Evolutionary conservation across 768 basidiomycete genomes (phyloP).

Genomic region (Boletus eberwhitei): DNA sequence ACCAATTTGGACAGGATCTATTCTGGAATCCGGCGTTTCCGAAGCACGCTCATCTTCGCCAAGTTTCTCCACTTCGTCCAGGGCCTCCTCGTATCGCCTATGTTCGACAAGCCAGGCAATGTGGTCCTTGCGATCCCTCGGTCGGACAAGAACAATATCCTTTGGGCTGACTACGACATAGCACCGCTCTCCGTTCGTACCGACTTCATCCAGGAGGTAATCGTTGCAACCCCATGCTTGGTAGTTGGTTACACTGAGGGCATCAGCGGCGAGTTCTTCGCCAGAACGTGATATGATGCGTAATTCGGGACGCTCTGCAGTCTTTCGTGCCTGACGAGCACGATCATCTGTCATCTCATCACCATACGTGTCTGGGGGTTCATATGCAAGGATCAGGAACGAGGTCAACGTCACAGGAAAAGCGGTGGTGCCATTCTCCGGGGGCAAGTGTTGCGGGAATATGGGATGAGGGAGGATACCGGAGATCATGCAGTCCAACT

Average conservation of each 20-base stretch:
- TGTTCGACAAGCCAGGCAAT: constrained; percentile 89
- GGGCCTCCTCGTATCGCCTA: constrained; percentile 83
- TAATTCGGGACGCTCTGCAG: constrained; percentile 90
- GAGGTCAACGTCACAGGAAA: constrained; percentile 48
- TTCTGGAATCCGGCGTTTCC: constrained; percentile 36
- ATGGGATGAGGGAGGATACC: constrained; percentile 80
- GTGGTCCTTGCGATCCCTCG: constrained; percentile 86
- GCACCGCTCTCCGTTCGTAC: constrained; percentile 39
- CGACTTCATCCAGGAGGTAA: constrained; percentile 64
- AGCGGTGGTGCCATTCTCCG: constrained; percentile 17
- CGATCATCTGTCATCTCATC: constrained; percentile 73
- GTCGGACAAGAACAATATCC: constrained; percentile 83
- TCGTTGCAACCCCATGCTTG: constrained; percentile 91
- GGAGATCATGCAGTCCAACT: constrained; percentile 93
- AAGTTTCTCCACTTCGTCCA: constrained; percentile 76
- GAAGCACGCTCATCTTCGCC: constrained; percentile 23
- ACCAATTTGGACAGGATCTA: constrained; percentile 71
- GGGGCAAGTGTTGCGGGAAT: constrained; percentile 22
- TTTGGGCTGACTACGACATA: constrained; percentile 86
- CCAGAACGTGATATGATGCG: constrained; percentile 86
- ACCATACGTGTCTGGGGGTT: constrained; percentile 64
- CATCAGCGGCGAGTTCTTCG: constrained; percentile 85
- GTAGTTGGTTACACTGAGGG: constrained; percentile 72
- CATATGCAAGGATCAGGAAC: constrained; percentile 86
- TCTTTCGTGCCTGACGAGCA: constrained; percentile 72